phyloP scores from a whole-genome alignment of 805 yeast genomes.

The Lipomyces yamanashiensis region DNA sequence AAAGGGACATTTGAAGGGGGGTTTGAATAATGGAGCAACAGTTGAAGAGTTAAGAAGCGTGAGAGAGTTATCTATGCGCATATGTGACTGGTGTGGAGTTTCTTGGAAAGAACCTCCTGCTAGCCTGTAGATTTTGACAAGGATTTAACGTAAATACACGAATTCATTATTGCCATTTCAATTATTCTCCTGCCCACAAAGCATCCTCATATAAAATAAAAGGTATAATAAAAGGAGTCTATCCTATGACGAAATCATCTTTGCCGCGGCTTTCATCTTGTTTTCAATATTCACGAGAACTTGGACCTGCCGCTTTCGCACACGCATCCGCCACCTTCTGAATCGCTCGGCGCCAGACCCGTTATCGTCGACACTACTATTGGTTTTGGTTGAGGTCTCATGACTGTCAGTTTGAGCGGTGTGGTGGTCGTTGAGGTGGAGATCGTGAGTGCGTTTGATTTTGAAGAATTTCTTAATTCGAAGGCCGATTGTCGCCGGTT shows the following conservation, averaged over 20 bases:
- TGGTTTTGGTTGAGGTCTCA: too few relatives aligned
- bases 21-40: slow-evolving; percentile 75
- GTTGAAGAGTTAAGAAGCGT: slow-evolving; percentile 63
- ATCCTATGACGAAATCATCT: not conserved
- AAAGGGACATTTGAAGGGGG: slow-evolving; percentile 89
- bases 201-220: too few relatives aligned
- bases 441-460: not conserved
- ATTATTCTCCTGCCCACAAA: too few relatives aligned
- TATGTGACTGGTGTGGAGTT: slow-evolving; percentile 76
- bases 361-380: not conserved
- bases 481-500: not conserved
- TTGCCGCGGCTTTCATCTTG: not conserved
- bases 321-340: not conserved
- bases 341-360: not conserved
- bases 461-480: not conserved
- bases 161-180: not conserved
- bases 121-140: slow-evolving; percentile 47
- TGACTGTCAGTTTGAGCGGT: not conserved
- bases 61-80: slow-evolving; percentile 63
- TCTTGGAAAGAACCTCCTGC: slow-evolving; percentile 62
- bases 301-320: not conserved
- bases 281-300: not conserved
- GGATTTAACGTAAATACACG: not conserved
- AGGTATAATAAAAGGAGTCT: too few relatives aligned
- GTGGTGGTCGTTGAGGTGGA: not conserved